Conservation (phyloP, 352 stramenopile species). For the Thalassiosira mediterranea region DNA sequence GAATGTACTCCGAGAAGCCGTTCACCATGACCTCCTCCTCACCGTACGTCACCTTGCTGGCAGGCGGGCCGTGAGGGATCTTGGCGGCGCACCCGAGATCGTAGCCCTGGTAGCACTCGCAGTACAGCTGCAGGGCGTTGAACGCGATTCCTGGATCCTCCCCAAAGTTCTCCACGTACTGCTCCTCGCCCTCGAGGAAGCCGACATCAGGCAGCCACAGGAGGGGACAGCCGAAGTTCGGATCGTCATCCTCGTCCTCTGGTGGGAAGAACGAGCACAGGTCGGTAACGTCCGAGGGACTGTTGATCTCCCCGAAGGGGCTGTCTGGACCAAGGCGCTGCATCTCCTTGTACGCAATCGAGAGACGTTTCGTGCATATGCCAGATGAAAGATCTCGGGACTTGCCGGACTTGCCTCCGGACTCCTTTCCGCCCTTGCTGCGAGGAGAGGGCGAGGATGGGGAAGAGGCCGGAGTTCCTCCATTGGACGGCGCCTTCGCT, state of each 20-base stretch:
- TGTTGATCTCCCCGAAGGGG: background rate
- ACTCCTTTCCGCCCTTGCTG: background rate
- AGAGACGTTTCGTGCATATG: background rate
- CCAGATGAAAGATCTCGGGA: background rate
- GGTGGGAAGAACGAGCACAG: background rate
- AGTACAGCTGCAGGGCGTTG: background rate
- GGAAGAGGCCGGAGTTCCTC: background rate
- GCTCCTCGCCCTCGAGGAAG: background rate
- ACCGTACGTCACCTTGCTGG: background rate
- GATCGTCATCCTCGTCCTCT: background rate
- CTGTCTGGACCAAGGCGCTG: background rate
- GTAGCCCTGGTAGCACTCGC: constrained; percentile 1
- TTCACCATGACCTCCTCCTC: background rate
- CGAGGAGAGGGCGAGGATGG: background rate
- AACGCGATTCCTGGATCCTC: background rate
- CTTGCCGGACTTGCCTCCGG: background rate
- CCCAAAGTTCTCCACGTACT: background rate
- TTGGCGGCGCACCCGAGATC: constrained; percentile 6
- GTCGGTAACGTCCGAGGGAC: background rate
- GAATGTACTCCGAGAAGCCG: constrained; percentile 1
- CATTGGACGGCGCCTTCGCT: background rate
- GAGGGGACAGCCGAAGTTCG: background rate
- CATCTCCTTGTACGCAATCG: background rate
- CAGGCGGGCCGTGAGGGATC: constrained; percentile 4
- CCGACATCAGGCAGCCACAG: background rate